Evolutionary conservation across 257 asterid species (phyloP).

Genomic region (Echium plantagineum): DNA sequence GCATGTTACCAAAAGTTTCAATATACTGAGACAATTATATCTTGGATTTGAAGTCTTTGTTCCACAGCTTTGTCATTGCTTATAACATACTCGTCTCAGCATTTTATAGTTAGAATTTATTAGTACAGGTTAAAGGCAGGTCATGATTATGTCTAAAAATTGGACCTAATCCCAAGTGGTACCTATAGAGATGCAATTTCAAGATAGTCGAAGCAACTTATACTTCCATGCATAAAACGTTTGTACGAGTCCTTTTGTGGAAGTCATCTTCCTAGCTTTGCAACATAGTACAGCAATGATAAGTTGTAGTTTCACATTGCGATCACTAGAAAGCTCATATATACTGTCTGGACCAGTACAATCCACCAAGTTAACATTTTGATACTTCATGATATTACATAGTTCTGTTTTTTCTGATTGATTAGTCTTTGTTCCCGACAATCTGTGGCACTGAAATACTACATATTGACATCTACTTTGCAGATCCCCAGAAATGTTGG

Average conservation of each 20-base stretch:
- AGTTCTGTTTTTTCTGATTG: background rate
- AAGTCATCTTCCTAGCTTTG: too few relatives aligned
- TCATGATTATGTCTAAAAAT: background rate
- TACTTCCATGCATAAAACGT: background rate
- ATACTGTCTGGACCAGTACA: background rate
- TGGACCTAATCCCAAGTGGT: background rate
- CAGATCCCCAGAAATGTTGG: slow-evolving; percentile 82
- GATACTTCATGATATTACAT: too few relatives aligned
- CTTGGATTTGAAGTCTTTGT: background rate
- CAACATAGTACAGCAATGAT: too few relatives aligned
- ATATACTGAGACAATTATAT: background rate
- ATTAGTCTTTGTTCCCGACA: background rate
- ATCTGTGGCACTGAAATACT: slow-evolving; percentile 1
- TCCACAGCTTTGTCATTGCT: background rate
- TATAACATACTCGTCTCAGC: background rate
- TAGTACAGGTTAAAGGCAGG: background rate
- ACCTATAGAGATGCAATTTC: background rate
- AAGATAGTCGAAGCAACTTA: background rate
- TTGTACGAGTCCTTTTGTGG: too few relatives aligned
- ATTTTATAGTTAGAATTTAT: too few relatives aligned
- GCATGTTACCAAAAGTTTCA: background rate
- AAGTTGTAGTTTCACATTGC: background rate
- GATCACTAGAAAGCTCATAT: background rate
- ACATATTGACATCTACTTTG: slow-evolving; percentile 12
- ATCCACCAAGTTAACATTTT: too few relatives aligned